A percentile compares a stretch with the other conserved stretches of the same genome.
Conservation (phyloP, 495 filamentous ascomycete genomes). For the Baudoinia panamericana region DNA sequence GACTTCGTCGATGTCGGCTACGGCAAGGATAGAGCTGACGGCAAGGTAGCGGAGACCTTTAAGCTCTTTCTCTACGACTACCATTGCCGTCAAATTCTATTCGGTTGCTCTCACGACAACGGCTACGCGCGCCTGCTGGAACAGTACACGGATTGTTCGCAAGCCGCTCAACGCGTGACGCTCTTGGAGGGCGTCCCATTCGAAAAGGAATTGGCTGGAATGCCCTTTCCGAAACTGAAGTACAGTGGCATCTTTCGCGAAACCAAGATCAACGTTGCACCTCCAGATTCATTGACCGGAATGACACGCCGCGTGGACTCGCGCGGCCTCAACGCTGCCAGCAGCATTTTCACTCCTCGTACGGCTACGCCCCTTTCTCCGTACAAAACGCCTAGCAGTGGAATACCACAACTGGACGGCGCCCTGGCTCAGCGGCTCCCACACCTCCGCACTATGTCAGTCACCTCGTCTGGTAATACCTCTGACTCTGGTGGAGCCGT, state of each 20-base stretch:
- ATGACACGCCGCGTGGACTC: background rate
- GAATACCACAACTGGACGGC: no score
- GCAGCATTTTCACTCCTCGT: conserved; percentile 1
- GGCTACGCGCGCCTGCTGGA: conserved; percentile 60
- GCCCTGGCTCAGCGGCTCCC: no score
- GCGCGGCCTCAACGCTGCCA: background rate
- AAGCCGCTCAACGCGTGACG: conserved; percentile 47
- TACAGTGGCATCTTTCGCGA: conserved; percentile 48
- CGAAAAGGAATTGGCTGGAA: conserved; percentile 45
- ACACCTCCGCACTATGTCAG: conserved; percentile 14
- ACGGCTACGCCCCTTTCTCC: conserved; percentile 1
- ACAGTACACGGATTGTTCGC: conserved; percentile 42
- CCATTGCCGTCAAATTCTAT: conserved; percentile 69
- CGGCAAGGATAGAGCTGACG: conserved; percentile 45
- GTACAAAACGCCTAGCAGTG: no score
- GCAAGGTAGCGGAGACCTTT: conserved; percentile 56
- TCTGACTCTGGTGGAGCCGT: no score
- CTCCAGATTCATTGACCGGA: background rate
- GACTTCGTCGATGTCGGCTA: conserved; percentile 50
- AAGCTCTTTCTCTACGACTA: conserved; percentile 52
- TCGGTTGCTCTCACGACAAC: conserved; percentile 67
- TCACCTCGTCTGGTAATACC: no score
- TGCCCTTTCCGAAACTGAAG: conserved; percentile 36
- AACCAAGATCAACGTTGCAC: conserved; percentile 40
- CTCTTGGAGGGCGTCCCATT: conserved; percentile 64